Evolutionary conservation across 1,139 yeast genomes (phyloP).

Genomic region (Debaryomycetaceae sp.): DNA sequence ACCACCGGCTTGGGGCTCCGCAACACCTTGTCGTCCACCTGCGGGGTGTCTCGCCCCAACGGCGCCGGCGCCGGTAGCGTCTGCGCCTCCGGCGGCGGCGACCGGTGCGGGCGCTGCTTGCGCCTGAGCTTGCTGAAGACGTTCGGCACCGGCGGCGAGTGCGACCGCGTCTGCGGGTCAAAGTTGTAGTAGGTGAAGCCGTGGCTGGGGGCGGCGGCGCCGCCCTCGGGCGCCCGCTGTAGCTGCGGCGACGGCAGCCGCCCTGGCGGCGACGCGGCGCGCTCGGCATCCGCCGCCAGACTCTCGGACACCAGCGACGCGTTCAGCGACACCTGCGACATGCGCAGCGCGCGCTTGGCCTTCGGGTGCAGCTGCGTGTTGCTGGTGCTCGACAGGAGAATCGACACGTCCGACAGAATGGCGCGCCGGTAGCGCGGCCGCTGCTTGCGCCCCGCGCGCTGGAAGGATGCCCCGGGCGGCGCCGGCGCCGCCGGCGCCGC

Average conservation of each 20-base stretch:
- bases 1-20: conserved; percentile 5
- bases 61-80: not conserved
- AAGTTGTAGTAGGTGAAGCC: too few species aligned
- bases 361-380: conserved; percentile 15
- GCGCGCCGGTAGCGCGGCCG: conserved; percentile 34
- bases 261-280: too few species aligned
- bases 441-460: conserved; percentile 11
- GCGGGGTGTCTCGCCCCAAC: conserved; percentile 7
- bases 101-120: conserved; percentile 3
- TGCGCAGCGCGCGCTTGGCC: too few species aligned
- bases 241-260: too few species aligned
- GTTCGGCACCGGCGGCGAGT: conserved; percentile 34
- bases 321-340: conserved; percentile 35
- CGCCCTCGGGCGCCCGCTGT: too few species aligned
- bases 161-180: conserved; percentile 19
- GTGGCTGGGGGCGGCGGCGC: too few species aligned
- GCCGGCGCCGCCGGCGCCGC: conserved; percentile 10
- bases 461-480: too few species aligned
- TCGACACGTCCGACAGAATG: conserved; percentile 36
- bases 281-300: too few species aligned
- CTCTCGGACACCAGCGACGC: conserved; percentile 20
- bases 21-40: conserved; percentile 8
- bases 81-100: conserved; percentile 1
- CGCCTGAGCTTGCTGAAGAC: conserved; percentile 15
- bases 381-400: conserved; percentile 29